Percentiles rank a stretch among this genome's conserved stretches.
These are phyloP conservation scores for Colletotrichum tamarilloi DNA, from an alignment of 2,329 filamentous ascomycete genomes.

Conservation along the genomic window DNA sequence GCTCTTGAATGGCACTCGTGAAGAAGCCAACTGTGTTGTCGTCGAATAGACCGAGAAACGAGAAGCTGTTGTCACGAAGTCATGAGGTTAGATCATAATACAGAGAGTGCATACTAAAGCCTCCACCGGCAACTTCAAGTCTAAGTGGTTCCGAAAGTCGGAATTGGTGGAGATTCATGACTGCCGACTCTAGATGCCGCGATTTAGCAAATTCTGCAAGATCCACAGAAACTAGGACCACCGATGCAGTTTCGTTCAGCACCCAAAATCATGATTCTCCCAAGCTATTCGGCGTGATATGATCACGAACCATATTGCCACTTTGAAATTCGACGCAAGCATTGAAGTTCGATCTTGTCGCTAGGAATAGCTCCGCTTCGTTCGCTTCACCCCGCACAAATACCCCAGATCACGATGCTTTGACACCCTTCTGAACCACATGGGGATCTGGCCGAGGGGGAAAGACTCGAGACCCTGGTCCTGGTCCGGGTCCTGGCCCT, in stretches of 20 bases:
- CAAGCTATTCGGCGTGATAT: not conserved
- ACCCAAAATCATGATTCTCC: not conserved
- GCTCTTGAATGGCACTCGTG: not conserved
- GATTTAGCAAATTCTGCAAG: not conserved
- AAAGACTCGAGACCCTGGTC: not conserved
- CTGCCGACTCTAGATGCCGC: not conserved
- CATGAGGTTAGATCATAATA: not conserved
- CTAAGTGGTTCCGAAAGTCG: slow-evolving; percentile 10
- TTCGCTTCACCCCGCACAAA: not conserved
- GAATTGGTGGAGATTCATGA: not conserved
- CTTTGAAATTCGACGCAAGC: not conserved
- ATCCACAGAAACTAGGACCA: not conserved
- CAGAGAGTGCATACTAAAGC: not conserved
- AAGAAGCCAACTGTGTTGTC: not conserved
- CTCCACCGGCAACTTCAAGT: not conserved
- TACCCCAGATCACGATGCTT: not conserved
- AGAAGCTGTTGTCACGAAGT: not conserved
- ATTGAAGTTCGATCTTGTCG: not conserved
- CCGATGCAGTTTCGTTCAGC: not conserved
- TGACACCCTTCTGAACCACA: not conserved
- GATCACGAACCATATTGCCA: not conserved
- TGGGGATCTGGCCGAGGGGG: not conserved
- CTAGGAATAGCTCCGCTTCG: not conserved
- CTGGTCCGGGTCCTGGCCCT: too few species aligned
- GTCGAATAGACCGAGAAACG: not conserved